A percentile compares a stretch with the other conserved stretches of the same genome.
Conservation (phyloP, 2,329 filamentous ascomycete species). For the Aspergillus oerlinghausenensis region DNA sequence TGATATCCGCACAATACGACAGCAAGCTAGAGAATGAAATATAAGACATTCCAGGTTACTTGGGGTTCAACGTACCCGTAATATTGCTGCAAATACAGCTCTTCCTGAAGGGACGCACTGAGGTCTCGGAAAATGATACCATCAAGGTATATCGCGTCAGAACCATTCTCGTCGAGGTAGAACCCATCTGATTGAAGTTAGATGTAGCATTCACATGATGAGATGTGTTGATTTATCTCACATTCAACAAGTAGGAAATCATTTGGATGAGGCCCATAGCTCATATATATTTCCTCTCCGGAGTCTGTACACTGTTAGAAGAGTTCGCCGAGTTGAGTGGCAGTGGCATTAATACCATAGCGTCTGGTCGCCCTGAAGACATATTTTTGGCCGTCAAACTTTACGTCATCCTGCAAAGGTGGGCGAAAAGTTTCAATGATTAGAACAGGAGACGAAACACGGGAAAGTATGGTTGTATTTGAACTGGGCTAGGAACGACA, state of each 20-base stretch:
- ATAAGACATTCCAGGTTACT: background rate
- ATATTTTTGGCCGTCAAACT: constrained; percentile 33
- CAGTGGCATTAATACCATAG: constrained; percentile 22
- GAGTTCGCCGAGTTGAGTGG: background rate
- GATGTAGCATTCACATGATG: background rate
- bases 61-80: constrained; percentile 29
- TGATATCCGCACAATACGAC: background rate
- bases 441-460: background rate
- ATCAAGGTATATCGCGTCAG: constrained; percentile 39
- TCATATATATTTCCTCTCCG: constrained; percentile 43
- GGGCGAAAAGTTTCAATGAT: background rate
- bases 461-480: background rate
- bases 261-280: constrained; percentile 41
- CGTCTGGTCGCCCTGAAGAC: constrained; percentile 30
- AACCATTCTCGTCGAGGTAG: constrained; percentile 36
- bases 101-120: constrained; percentile 23
- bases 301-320: background rate
- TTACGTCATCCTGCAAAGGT: constrained; percentile 32
- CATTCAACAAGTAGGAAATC: constrained; percentile 43
- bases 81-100: constrained; percentile 34
- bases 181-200: constrained; percentile 35
- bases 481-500: constrained; percentile 6
- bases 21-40: background rate
- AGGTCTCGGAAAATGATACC: constrained; percentile 37
- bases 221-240: constrained; percentile 17